Percentiles rank a stretch among this genome's conserved stretches.
Evolutionary conservation across 345 rosid genomes (phyloP).

Genomic region (Tarenaya hassleriana): DNA sequence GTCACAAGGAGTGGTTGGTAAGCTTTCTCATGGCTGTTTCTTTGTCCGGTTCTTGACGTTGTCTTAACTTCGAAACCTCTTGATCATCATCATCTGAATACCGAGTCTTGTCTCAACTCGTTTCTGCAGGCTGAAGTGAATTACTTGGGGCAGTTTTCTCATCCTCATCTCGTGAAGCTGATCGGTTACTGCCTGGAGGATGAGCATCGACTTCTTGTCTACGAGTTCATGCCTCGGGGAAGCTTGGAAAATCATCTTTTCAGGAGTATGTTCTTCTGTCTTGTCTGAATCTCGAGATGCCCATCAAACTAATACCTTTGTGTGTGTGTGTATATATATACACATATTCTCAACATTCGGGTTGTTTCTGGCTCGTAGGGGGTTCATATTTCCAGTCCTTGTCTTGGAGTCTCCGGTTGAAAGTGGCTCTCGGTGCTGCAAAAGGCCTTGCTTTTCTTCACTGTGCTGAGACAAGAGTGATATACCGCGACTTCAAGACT

Average conservation of each 20-base stretch:
- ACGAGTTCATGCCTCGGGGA: slow-evolving; percentile 85
- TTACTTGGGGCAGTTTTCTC: slow-evolving; percentile 62
- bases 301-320: not conserved
- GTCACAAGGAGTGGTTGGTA: slow-evolving; percentile 84
- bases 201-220: slow-evolving; percentile 73
- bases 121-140: slow-evolving; percentile 62
- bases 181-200: slow-evolving; percentile 77
- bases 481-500: slow-evolving; percentile 69
- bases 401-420: slow-evolving; percentile 61
- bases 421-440: slow-evolving; percentile 68
- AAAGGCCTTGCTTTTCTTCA: slow-evolving; percentile 73
- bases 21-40: slow-evolving; percentile 20
- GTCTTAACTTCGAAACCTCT: not conserved
- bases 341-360: not conserved
- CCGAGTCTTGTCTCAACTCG: slow-evolving; percentile 1
- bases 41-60: not conserved
- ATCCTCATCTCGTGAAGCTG: slow-evolving; percentile 68
- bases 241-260: slow-evolving; percentile 86
- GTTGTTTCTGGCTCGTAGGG: slow-evolving; percentile 29
- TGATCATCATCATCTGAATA: not conserved
- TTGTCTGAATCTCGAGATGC: not conserved
- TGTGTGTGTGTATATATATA: too few species aligned
- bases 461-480: slow-evolving; percentile 45
- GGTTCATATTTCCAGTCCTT: slow-evolving; percentile 59
- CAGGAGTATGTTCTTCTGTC: slow-evolving; percentile 42